Base-by-base conservation (phyloP, 495 filamentous ascomycete species). In the Penicillium subrubescens region DNA sequence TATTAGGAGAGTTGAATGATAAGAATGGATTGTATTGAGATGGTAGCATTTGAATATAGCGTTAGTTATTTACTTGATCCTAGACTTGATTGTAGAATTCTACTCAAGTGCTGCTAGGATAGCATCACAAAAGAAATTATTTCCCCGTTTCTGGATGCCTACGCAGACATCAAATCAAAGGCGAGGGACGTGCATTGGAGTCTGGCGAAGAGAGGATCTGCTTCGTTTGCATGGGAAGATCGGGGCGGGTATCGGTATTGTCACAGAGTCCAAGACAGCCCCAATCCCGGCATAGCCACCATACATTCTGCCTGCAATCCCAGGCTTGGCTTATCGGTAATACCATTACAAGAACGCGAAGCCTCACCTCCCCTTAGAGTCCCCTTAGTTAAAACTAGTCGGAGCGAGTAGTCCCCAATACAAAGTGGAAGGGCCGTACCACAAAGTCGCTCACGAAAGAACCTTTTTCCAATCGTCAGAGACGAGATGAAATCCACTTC, bases 401-500 rank as follows among this genome's bases (percentile, higher is more conserved):
- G 29, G 35, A 17, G 44, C 33, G 60, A 54, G 48, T 58, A 27
- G 25, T 62, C 37, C 21, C 34, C 55, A 58, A 33, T 41, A 58
- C 55, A 58, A 41, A 39, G 21, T 53, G 50, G 51, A 54, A 54
- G 31, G 51, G 27, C 51, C 55, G 50, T 52, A 62, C 33, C 51
- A 46, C 51, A 27, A 48, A 60, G 46, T 62, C 59, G 58, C 55
- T 50, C 50, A 57, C 48, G 56, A 21, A 33, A 62, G 33, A 35
- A 61, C 64, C 53, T 57, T 56, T 65, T 63, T 55, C 39, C 51
- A 15, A 29, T 51, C 63, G 48, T 52, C 58, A 59, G 54, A 60
- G 60, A 70, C 63, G 61, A 68, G 59, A 72, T 72, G 70, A 64
- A 64, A 71, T 64, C 67, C 71, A 72, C 71, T 54, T 57, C 60